Evolutionary conservation across 176 grass and related monocot species (phyloP), one percentile per base, ranked within the genome.

Genomic region (Aegilops tauschii): DNA sequence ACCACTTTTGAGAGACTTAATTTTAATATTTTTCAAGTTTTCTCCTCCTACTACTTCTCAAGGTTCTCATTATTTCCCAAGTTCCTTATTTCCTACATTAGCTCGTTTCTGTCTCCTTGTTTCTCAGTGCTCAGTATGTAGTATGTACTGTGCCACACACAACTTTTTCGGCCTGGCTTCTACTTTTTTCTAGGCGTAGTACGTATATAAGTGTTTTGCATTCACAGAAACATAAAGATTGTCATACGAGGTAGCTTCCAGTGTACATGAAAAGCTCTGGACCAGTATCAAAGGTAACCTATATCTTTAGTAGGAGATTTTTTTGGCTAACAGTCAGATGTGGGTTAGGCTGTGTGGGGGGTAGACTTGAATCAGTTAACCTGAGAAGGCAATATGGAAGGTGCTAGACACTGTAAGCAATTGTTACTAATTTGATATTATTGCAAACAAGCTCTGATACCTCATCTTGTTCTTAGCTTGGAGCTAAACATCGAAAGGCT

Each of bases 71-170:
- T 72, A 74, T 56, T 18, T 20, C n/a, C 12, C 40, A 37, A 71
- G 36, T 86, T 86, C 59, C 65, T 73, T 47, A 73, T 49, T 76
- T 68, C 30, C n/a, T 20, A 49, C 70, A 54, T 69, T 77, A 77
- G 30, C 56, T 80, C 14, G 61, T 65, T 75, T 84, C 0, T 89
- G 69, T 28, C 2, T 70, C 8, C 42, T 3, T 63, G 21, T 30
- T 86, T n/a, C 13, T 47, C 71, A 27, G 37, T 61, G 36, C 25
- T 34, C 59, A 81, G 20, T 76, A 39, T 68, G 5, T 69, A 74
- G 20, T 85, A 50, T 61, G 12, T 78, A 16, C 61, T 82, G 8
- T 71, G 40, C 8, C 0, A 18, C 32, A 31, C 47, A 50, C 20
- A 29, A 69, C 1, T n/a, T 69, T 69, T 79, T 31, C 6, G 66